Percentiles rank a stretch among this genome's conserved stretches.
phyloP scores from a whole-genome alignment of 176 grass and related monocot species.

The Lolium perenne region DNA sequence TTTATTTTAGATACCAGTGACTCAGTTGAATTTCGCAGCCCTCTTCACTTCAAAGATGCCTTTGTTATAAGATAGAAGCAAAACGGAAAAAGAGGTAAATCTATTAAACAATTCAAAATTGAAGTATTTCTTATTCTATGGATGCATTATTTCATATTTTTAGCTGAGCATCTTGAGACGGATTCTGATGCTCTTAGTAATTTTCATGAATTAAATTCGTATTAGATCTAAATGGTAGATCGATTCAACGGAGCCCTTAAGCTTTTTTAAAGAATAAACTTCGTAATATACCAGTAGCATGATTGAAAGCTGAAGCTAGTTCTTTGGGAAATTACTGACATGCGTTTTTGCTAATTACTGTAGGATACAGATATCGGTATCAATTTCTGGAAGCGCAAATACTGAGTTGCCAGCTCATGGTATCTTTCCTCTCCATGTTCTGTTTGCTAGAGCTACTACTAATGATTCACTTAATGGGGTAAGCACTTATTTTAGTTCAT shows the following conservation, averaged over 20 bases:
- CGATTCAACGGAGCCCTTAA: background rate
- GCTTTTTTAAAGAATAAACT: background rate
- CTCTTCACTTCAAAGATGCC: conserved; percentile 76
- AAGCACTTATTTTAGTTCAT: conserved; percentile 27
- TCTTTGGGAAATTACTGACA: conserved; percentile 15
- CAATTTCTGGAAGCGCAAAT: conserved; percentile 57
- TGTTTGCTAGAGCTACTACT: conserved; percentile 61
- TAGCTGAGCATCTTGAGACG: background rate
- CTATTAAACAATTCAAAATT: conserved; percentile 24
- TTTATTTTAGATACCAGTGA: conserved; percentile 31
- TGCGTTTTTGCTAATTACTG: conserved; percentile 25
- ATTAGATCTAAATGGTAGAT: conserved; percentile 5
- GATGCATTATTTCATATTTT: background rate
- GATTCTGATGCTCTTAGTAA: background rate
- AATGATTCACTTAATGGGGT: conserved; percentile 49
- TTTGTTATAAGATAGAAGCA: conserved; percentile 73
- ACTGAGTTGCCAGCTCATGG: conserved; percentile 42
- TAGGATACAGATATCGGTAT: conserved; percentile 76
- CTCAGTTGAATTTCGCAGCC: conserved; percentile 58
- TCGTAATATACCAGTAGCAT: background rate
- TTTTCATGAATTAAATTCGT: background rate
- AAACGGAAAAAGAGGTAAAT: conserved; percentile 73
- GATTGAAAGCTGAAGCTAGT: background rate
- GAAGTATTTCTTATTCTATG: background rate
- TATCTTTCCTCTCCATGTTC: conserved; percentile 72